A percentile compares a stretch with the other conserved stretches of the same genome.
These are phyloP conservation scores for Aspergillus ibericus DNA, from an alignment of 2,329 filamentous ascomycete genomes.

Conservation along the genomic window DNA sequence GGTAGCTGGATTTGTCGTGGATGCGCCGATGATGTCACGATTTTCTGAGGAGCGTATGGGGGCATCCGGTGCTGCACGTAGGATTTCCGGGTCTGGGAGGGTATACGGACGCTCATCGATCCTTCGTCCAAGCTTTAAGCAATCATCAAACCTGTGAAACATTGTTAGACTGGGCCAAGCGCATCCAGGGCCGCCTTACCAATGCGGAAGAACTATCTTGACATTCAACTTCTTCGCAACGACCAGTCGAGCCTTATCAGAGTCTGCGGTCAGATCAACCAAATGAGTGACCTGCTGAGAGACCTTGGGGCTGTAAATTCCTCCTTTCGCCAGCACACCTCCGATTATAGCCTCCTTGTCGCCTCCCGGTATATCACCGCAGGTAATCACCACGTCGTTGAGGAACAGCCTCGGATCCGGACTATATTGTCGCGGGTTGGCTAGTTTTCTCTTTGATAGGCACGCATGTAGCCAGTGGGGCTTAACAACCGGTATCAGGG, in stretches of 20 bases:
- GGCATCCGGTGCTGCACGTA: slow-evolving; percentile 60
- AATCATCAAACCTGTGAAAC: slow-evolving; percentile 81
- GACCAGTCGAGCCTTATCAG: slow-evolving; percentile 63
- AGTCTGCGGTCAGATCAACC: slow-evolving; percentile 74
- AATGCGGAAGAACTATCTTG: slow-evolving; percentile 90
- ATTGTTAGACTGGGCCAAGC: slow-evolving; percentile 19
- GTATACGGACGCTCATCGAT: slow-evolving; percentile 87
- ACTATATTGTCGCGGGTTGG: slow-evolving; percentile 79
- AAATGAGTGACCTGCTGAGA: slow-evolving; percentile 81
- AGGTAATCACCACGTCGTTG: slow-evolving; percentile 77
- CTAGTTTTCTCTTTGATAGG: slow-evolving; percentile 66
- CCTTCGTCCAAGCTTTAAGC: slow-evolving; percentile 84
- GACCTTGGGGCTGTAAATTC: slow-evolving; percentile 71
- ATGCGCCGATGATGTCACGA: slow-evolving; percentile 67
- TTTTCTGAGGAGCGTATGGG: slow-evolving; percentile 58
- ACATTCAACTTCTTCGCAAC: slow-evolving; percentile 65
- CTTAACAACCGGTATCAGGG: slow-evolving; percentile 81
- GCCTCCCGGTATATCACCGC: slow-evolving; percentile 76
- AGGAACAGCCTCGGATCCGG: slow-evolving; percentile 91
- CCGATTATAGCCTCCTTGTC: slow-evolving; percentile 93
- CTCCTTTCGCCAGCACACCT: slow-evolving; percentile 84
- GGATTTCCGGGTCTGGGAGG: slow-evolving; percentile 80
- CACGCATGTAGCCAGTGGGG: slow-evolving; percentile 76
- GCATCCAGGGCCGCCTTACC: slow-evolving; percentile 52
- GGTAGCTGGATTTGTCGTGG: slow-evolving; percentile 50